Evolutionary conservation across 2,329 filamentous ascomycete genomes (phyloP).

Genomic region (Neofusicoccum parvum): DNA sequence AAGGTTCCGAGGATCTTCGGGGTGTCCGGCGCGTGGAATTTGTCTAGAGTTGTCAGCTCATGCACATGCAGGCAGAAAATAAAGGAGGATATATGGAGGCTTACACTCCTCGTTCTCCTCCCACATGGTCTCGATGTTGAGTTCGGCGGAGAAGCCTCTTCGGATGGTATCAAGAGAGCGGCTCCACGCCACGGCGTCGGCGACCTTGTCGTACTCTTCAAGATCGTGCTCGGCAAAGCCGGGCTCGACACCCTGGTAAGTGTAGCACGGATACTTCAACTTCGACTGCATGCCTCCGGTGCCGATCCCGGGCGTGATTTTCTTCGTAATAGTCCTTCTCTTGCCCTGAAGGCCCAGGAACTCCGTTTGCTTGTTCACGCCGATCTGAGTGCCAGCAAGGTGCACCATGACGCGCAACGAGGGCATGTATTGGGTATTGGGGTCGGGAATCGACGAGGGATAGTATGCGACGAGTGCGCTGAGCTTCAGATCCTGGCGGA

Average conservation of each 20-base stretch:
- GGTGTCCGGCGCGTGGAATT: conserved; percentile 38
- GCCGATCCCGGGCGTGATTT: conserved; percentile 54
- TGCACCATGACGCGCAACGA: conserved; percentile 58
- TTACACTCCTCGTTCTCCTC: conserved; percentile 45
- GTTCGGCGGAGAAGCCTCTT: conserved; percentile 59
- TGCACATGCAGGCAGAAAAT: conserved; percentile 1
- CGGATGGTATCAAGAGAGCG: conserved; percentile 63
- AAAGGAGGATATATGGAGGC: not conserved
- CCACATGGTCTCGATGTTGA: conserved; percentile 48
- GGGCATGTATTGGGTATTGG: conserved; percentile 47
- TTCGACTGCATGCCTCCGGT: conserved; percentile 47
- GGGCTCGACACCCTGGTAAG: conserved; percentile 57
- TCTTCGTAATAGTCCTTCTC: conserved; percentile 50
- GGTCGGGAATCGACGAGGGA: conserved; percentile 59
- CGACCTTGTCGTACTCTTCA: conserved; percentile 66
- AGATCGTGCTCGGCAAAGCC: conserved; percentile 74
- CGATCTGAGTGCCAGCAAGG: conserved; percentile 54
- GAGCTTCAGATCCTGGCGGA: conserved; percentile 53
- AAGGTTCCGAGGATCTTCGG: conserved; percentile 44
- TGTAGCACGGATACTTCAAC: conserved; percentile 52
- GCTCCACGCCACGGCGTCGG: conserved; percentile 69
- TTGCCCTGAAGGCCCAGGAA: conserved; percentile 58
- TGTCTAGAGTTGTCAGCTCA: conserved; percentile 29
- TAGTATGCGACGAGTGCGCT: conserved; percentile 66
- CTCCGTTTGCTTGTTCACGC: conserved; percentile 52